Evolutionary conservation across 2,329 filamentous ascomycete species (phyloP).

Genomic region (Coniochaeta pulveracea): DNA sequence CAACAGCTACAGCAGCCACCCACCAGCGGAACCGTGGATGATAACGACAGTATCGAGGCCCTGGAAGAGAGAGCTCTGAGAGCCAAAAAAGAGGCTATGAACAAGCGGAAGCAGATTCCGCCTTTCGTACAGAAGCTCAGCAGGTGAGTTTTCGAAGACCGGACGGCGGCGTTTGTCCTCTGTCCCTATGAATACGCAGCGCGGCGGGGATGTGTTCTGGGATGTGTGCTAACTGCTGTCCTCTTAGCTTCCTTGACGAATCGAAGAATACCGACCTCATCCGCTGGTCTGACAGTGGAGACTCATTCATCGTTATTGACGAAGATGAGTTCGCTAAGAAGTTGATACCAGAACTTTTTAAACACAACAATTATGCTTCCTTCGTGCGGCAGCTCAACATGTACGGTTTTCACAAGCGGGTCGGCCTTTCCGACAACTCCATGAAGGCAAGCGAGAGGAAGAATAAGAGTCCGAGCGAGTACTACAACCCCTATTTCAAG

Average conservation of each 20-base stretch:
- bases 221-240: slow-evolving; percentile 10
- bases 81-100: slow-evolving; percentile 78
- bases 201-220: too few relatives aligned
- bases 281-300: slow-evolving; percentile 91
- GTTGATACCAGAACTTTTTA: slow-evolving; percentile 94
- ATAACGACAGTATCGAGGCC: slow-evolving; percentile 64
- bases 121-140: slow-evolving; percentile 97
- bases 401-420: slow-evolving; percentile 96
- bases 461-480: slow-evolving; percentile 96
- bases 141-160: too few relatives aligned
- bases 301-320: slow-evolving; percentile 92
- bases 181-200: too few relatives aligned
- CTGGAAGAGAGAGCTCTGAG: slow-evolving; percentile 69
- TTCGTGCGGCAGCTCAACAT: slow-evolving; percentile 95
- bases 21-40: slow-evolving; percentile 28
- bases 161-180: too few relatives aligned
- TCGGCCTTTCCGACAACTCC: slow-evolving; percentile 88
- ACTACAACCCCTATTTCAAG: slow-evolving; percentile 93
- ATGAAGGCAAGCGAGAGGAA: slow-evolving; percentile 96
- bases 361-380: slow-evolving; percentile 96
- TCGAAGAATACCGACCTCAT: slow-evolving; percentile 90
- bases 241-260: slow-evolving; percentile 89
- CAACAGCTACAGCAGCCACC: slow-evolving; percentile 25
- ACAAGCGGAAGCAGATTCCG: slow-evolving; percentile 89
- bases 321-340: slow-evolving; percentile 98